phyloP scores from a whole-genome alignment of 2,329 filamentous ascomycete species.

The Cercospora citrullina region DNA sequence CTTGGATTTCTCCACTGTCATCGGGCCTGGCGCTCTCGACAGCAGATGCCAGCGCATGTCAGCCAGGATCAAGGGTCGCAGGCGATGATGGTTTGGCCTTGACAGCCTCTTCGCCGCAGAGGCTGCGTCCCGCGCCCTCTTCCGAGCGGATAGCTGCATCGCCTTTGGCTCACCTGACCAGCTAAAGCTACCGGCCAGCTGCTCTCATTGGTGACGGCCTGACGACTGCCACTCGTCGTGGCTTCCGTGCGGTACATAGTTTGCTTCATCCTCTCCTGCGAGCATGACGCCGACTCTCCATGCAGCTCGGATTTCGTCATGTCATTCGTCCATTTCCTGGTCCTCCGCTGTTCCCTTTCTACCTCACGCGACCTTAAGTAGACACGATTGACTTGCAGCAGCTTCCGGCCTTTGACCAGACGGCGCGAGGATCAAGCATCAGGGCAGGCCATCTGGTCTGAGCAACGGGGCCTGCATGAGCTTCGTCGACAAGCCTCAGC shows the following conservation, averaged over 20 bases:
- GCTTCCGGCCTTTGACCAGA: not conserved
- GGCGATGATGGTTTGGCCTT: not conserved
- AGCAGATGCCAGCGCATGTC: conserved; percentile 13
- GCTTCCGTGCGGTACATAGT: conserved; percentile 11
- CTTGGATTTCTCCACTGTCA: not conserved
- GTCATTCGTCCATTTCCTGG: conserved; percentile 4
- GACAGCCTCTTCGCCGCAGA: not conserved
- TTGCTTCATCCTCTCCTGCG: conserved; percentile 14
- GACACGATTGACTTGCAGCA: not conserved
- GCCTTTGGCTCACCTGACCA: conserved; percentile 12
- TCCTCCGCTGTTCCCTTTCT: not conserved
- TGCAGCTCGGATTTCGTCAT: conserved; percentile 11
- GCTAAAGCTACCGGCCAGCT: not conserved
- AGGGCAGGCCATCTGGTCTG: not conserved
- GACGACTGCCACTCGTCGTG: conserved; percentile 16
- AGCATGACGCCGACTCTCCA: conserved; percentile 18
- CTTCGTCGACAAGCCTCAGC: not conserved
- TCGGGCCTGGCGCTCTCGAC: not conserved
- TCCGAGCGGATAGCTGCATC: conserved; percentile 16
- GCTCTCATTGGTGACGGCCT: conserved; percentile 18
- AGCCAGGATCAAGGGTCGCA: conserved; percentile 11
- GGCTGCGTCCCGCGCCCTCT: conserved; percentile 9
- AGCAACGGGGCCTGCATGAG: not conserved
- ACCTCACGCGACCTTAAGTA: not conserved
- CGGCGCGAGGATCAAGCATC: not conserved